Evolutionary conservation across 108 stramenopile species (phyloP).

Genomic region (Skeletonema grethae): DNA sequence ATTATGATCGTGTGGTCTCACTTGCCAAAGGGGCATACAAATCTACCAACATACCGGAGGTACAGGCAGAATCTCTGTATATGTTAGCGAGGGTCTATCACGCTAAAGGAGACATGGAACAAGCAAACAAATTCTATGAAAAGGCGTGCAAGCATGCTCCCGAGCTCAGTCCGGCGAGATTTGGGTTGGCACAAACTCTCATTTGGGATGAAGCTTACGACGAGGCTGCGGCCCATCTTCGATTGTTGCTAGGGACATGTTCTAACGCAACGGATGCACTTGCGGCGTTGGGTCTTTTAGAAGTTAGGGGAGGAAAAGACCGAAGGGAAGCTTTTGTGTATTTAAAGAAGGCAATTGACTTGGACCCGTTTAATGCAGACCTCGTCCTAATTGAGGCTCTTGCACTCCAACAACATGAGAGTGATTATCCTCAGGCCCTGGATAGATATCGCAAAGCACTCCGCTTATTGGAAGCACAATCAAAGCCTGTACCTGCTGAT

Average conservation of each 20-base stretch:
- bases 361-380: slow-evolving; percentile 84
- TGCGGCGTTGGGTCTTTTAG: slow-evolving; percentile 73
- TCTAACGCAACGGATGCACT: slow-evolving; percentile 85
- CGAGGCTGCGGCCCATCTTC: slow-evolving; percentile 64
- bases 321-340: slow-evolving; percentile 67
- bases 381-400: slow-evolving; percentile 77
- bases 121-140: slow-evolving; percentile 81
- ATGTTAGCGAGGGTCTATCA: slow-evolving; percentile 89
- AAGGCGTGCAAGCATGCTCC: slow-evolving; percentile 74
- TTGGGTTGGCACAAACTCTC: slow-evolving; percentile 80
- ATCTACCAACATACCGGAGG: slow-evolving; percentile 75
- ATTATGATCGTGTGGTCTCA: slow-evolving; percentile 88
- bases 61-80: slow-evolving; percentile 91
- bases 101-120: slow-evolving; percentile 70
- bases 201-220: slow-evolving; percentile 71
- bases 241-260: slow-evolving; percentile 61
- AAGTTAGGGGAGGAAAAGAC: slow-evolving; percentile 71
- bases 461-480: slow-evolving; percentile 64
- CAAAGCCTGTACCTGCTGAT: slow-evolving; percentile 53
- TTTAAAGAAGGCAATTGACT: slow-evolving; percentile 81
- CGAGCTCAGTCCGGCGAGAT: slow-evolving; percentile 76
- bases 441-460: slow-evolving; percentile 83
- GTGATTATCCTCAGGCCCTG: slow-evolving; percentile 61
- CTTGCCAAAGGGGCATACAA: slow-evolving; percentile 87
- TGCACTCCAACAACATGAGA: slow-evolving; percentile 81